Evolutionary conservation across 768 basidiomycete genomes (phyloP).

Genomic region (Filobasidium floriforme): DNA sequence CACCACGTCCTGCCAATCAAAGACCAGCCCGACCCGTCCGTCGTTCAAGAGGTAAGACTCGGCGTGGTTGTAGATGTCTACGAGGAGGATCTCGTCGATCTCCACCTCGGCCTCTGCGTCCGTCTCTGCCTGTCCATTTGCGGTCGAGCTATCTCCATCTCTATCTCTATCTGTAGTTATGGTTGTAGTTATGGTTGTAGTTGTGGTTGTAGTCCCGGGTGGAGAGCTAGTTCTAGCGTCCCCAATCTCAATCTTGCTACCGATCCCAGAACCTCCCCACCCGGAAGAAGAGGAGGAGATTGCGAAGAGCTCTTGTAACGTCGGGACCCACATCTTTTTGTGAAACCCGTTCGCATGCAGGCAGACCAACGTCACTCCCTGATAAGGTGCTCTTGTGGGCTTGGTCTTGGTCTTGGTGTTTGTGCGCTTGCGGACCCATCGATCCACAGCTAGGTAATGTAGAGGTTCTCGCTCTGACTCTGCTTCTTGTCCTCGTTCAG

Average conservation of each 20-base stretch:
- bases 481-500: constrained; percentile 26
- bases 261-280: too few relatives aligned
- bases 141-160: too few relatives aligned
- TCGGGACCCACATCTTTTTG: constrained; percentile 84
- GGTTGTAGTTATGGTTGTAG: too few relatives aligned
- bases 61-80: constrained; percentile 78
- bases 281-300: constrained; percentile 38
- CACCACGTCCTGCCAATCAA: constrained; percentile 54
- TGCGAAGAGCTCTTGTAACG: constrained; percentile 55
- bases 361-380: constrained; percentile 59
- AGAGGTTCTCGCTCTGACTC: constrained; percentile 11
- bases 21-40: constrained; percentile 46
- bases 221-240: too few relatives aligned
- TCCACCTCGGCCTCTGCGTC: constrained; percentile 33
- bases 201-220: too few relatives aligned
- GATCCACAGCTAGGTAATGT: constrained; percentile 66
- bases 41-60: constrained; percentile 71
- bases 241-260: too few relatives aligned
- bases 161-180: too few relatives aligned
- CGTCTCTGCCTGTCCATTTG: too few relatives aligned
- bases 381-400: background rate
- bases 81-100: constrained; percentile 70
- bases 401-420: constrained; percentile 15
- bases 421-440: constrained; percentile 52
- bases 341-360: constrained; percentile 81